Base-by-base conservation (phyloP, 2,329 filamentous ascomycete genomes). In the Sarocladium strictum region DNA sequence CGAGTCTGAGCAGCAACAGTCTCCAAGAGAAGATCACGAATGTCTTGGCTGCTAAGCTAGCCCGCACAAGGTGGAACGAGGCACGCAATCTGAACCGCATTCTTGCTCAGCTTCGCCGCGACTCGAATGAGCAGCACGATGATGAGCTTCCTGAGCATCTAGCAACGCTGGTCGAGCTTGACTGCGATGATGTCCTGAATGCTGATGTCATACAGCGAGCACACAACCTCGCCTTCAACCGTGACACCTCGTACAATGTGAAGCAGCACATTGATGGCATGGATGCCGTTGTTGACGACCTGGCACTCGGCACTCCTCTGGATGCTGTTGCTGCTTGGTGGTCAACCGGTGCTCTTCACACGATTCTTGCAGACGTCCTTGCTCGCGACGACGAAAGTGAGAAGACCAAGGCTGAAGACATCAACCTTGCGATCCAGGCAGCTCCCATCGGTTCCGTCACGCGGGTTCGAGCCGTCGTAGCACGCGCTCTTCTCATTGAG, bases 251-350 rank as follows among this genome's bases (percentile, higher is more conserved):
- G 2, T 76, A 89, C 62, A 83, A 85, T 27, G 79, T 84, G 0
- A 72, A 77, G 41, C 75, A 79, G 2, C 75, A 78, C 21, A 86
- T 89, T 58, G 83, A 86, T 53, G 84, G 88, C 49, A 87, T 95
- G 78, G 88, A 95, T 65, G 79, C 82, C 5, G 90, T 96, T 1
- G 88, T 94, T 2, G 88, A 94, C 56, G 93, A 97, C 63, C 83
- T 84, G 53, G 86, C 90, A 2, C 89, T 97, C 57, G 84, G 88
- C 53, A 94, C 90, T 17, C 90, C 92, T 0, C 81, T 97, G 60
- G 93, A 97, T 68, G 91, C 90, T 12, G 83, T 97, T 53, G 90
- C 92, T 6, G 90, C 92, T 2, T 97, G 92, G 92, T 94, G 86
- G 75, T 95, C 92, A 0, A 90, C 84, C 59, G 77, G 86, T 54